These are phyloP conservation scores for Durusdinium trenchii DNA, from an alignment of 73 alveolate genomes.

Conservation along the genomic window DNA sequence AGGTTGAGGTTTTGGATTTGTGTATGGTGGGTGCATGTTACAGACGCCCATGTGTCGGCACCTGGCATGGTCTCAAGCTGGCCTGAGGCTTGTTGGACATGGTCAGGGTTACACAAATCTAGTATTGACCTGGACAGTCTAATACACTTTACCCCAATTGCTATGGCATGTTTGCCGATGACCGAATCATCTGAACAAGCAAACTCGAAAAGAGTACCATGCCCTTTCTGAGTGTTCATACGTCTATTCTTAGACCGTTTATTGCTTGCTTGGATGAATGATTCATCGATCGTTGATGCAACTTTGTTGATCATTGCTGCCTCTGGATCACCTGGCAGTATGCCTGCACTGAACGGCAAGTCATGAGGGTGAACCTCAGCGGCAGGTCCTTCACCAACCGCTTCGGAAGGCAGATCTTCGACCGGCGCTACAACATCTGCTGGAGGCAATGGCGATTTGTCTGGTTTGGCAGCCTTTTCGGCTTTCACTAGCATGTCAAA, in stretches of 20 bases:
- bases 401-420: background rate
- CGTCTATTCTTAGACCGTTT: background rate
- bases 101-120: constrained; percentile 8
- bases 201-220: background rate
- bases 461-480: background rate
- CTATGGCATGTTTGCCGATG: background rate
- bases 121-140: background rate
- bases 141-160: background rate
- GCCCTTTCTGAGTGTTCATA: background rate
- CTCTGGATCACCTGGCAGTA: background rate
- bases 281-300: background rate
- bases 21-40: background rate
- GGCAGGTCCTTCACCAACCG: background rate
- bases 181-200: constrained; percentile 36
- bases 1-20: background rate
- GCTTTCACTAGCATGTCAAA: constrained; percentile 26
- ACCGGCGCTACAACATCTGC: background rate
- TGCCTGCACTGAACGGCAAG: background rate
- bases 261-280: background rate
- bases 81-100: constrained; percentile 6
- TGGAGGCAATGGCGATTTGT: background rate
- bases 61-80: constrained; percentile 35
- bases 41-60: background rate
- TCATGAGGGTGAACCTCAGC: background rate
- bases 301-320: background rate